Evolutionary conservation across 2,329 filamentous ascomycete species (phyloP), one percentile per base, ranked within the genome.

Genomic region (Arthrobotrys conoides): DNA sequence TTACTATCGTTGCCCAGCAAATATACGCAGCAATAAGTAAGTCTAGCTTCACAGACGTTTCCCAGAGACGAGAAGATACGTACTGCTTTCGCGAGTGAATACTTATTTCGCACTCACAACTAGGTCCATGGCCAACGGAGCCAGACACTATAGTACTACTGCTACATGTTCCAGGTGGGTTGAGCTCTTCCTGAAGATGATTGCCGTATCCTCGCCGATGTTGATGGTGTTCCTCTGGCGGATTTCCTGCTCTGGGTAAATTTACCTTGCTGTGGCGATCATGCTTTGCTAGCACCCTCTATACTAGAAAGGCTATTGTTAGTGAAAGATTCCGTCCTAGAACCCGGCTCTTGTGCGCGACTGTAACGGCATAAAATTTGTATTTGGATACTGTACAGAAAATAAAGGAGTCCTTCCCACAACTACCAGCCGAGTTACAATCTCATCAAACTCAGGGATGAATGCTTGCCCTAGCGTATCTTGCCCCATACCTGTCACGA

Each of bases 121-220:
- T 55, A 71, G 68, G 68, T 18, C 68, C 68, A 53, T 71, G 57
- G 68, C 68, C 68, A 20, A 71, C 68, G 3, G 68, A 71, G 6
- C 57, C 68, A 10, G 68, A 71, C 46, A 71, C 64, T 18, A n/a
- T n/a, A n/a, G n/a, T n/a, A n/a, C n/a, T n/a, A 71, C 44, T 22
- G 27, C 57, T 9, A 65, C 44, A 3, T 71, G 68, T 24, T 53
- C 68, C 24, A 18, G 68, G 36, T 71, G 68, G 68, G 30, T 71
- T 55, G 57, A 71, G 20, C 57, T 57, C 2, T 71, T 14, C 55
- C 24, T 8, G 57, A 57, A 0, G 68, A 71, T 55, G 57, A 71
- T n/a, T 71, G 68, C 36, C 64, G 65, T 57, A 64, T 30, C 33
- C 46, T 71, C 6, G 68, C 68, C 9, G 57, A 71, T 6, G 41